Percentiles rank a stretch among this genome's conserved stretches.
Conservation (phyloP, 2,329 filamentous ascomycete species). For the Microdochium bolleyi region DNA sequence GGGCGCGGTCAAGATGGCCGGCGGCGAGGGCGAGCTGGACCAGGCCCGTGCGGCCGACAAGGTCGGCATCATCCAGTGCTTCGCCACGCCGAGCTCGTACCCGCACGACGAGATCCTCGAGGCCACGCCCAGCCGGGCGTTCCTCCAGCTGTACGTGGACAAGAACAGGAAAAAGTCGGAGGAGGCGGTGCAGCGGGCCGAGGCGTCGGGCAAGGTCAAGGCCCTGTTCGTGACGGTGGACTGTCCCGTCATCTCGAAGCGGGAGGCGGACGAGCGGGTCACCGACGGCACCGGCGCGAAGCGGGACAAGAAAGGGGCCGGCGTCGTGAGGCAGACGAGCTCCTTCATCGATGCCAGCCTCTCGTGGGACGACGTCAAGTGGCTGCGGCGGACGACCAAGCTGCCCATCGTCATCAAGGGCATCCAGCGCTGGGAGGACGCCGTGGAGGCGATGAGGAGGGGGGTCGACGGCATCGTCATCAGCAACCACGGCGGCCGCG, state of each 20-base stretch:
- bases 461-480: slow-evolving; percentile 9
- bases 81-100: slow-evolving; percentile 2
- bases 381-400: neutral
- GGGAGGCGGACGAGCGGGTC: slow-evolving; percentile 10
- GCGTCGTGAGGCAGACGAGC: slow-evolving; percentile 3
- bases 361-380: slow-evolving; percentile 6
- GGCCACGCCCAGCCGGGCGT: slow-evolving; percentile 1
- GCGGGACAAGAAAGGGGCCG: slow-evolving; percentile 1
- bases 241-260: slow-evolving; percentile 4
- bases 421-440: slow-evolving; percentile 12
- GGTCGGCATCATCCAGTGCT: neutral
- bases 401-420: slow-evolving; percentile 10
- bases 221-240: slow-evolving; percentile 7
- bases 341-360: slow-evolving; percentile 5
- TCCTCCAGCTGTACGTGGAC: slow-evolving; percentile 9
- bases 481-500: slow-evolving; percentile 14
- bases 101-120: slow-evolving; percentile 4
- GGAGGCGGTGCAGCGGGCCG: neutral
- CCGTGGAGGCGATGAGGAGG: slow-evolving; percentile 4
- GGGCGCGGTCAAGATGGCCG: slow-evolving; percentile 7
- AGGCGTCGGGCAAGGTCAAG: slow-evolving; percentile 2
- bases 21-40: slow-evolving; percentile 3
- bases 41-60: neutral
- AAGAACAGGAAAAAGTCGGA: slow-evolving; percentile 4
- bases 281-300: neutral